phyloP scores from a whole-genome alignment of 106 monocot species.

The Phalaenopsis aphrodite region DNA sequence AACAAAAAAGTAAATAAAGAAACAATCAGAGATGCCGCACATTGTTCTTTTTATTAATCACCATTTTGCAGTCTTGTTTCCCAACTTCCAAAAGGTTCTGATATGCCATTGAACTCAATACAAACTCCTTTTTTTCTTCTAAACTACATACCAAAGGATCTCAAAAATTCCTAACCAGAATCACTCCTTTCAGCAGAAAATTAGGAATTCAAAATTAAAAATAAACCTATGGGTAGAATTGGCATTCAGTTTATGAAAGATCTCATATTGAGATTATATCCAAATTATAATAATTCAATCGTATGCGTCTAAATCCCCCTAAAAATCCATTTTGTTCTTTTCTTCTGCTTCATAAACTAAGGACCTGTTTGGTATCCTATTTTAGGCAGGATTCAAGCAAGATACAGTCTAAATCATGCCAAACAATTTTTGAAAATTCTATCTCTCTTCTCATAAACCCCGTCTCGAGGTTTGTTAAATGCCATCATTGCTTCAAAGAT shows the following conservation, averaged over 20 bases:
- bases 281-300: background rate
- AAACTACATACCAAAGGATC: background rate
- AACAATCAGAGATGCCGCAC: background rate
- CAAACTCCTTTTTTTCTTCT: background rate
- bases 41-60: background rate
- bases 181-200: background rate
- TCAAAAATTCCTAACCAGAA: background rate
- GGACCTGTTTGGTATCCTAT: too few relatives aligned
- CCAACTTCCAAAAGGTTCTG: background rate
- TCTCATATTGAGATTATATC: background rate
- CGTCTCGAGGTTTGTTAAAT: too few relatives aligned
- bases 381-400: too few relatives aligned
- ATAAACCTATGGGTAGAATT: background rate
- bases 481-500: too few relatives aligned
- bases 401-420: too few relatives aligned
- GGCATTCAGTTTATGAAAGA: background rate
- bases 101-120: background rate
- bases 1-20: background rate
- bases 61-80: background rate
- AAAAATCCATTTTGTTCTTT: background rate
- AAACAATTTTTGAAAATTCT: too few relatives aligned
- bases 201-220: background rate
- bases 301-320: too few relatives aligned
- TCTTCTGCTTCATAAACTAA: background rate
- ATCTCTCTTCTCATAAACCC: too few relatives aligned